phyloP scores from a whole-genome alignment of 345 rosid genomes.

The Eucalyptus viminalis region DNA sequence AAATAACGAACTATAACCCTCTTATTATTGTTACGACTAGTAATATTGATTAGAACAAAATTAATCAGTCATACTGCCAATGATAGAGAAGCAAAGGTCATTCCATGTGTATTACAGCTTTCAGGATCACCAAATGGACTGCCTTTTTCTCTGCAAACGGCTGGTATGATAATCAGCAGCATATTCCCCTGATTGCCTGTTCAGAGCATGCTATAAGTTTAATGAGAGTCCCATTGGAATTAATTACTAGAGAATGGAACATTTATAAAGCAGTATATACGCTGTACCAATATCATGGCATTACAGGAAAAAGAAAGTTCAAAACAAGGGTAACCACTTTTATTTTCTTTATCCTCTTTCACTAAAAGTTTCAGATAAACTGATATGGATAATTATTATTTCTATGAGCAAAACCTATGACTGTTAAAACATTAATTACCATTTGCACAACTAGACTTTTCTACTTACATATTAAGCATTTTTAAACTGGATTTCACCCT shows the following conservation, averaged over 20 bases:
- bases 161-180: conserved; percentile 24
- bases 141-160: conserved; percentile 17
- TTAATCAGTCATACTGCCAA: conserved; percentile 16
- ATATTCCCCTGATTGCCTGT: conserved; percentile 29
- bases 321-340: neutral
- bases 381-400: neutral
- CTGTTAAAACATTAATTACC: neutral
- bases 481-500: neutral
- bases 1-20: neutral
- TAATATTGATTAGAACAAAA: neutral
- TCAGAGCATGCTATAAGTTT: neutral
- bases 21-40: neutral
- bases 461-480: neutral
- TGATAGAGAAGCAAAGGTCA: conserved; percentile 29
- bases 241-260: neutral
- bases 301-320: neutral
- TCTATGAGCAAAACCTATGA: neutral
- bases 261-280: neutral
- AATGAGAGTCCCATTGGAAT: neutral
- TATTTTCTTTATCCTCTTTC: neutral
- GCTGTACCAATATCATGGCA: neutral
- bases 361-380: neutral
- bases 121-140: conserved; percentile 21
- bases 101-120: conserved; percentile 8
- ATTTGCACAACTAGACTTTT: neutral